A percentile compares a stretch with the other conserved stretches of the same genome.
phyloP scores from a whole-genome alignment of 805 yeast species.

The Candida verbasci region DNA sequence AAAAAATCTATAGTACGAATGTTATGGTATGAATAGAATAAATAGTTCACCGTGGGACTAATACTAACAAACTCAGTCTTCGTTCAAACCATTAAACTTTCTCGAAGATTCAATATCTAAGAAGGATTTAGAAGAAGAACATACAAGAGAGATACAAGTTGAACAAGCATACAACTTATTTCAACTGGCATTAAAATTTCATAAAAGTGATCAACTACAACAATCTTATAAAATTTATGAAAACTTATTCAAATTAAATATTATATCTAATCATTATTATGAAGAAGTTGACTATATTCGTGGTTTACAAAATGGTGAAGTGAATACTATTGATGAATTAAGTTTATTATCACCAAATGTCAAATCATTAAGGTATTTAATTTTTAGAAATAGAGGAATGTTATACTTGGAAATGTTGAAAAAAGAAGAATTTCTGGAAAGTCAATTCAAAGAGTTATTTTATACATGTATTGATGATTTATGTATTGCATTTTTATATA shows the following conservation, averaged over 20 bases:
- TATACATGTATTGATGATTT: constrained; percentile 59
- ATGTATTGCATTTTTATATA: constrained; percentile 58
- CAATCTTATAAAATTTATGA: constrained; percentile 55
- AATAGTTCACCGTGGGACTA: too few species aligned
- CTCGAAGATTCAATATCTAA: constrained; percentile 64
- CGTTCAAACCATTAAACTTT: constrained; percentile 76
- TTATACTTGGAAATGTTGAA: constrained; percentile 47
- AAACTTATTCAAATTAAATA: constrained; percentile 63
- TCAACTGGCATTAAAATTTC: constrained; percentile 62
- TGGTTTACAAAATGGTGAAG: constrained; percentile 37
- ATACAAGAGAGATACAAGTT: constrained; percentile 83
- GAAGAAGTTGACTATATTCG: constrained; percentile 35
- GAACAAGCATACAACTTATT: constrained; percentile 80
- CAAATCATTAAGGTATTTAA: constrained; percentile 68
- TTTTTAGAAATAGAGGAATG: constrained; percentile 78
- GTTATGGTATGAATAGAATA: neutral
- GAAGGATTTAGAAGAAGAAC: constrained; percentile 64
- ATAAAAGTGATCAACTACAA: constrained; percentile 45
- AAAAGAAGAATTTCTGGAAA: constrained; percentile 11
- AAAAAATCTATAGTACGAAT: neutral
- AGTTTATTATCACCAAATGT: constrained; percentile 61
- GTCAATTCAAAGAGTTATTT: constrained; percentile 24
- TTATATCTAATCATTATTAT: constrained; percentile 44
- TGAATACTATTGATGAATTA: constrained; percentile 32
- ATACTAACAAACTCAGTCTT: too few species aligned